phyloP scores from a whole-genome alignment of 495 filamentous ascomycete species.

The Lasiosphaeria hispida region DNA sequence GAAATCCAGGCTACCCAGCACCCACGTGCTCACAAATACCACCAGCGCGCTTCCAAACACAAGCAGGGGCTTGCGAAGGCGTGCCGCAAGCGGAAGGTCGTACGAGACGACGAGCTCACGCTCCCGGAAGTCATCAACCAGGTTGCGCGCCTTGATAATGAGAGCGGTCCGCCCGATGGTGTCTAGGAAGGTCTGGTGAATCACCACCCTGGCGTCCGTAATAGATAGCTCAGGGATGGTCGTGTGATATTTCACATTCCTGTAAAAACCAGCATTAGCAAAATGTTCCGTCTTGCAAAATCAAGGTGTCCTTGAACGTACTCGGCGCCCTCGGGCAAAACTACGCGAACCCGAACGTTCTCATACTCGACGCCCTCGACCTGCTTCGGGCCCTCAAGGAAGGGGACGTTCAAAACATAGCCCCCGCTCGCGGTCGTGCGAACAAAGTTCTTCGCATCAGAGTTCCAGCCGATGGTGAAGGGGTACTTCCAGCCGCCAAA shows the following conservation, averaged over 20 bases:
- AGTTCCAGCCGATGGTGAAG: conserved; percentile 94
- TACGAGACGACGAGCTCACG: conserved; percentile 85
- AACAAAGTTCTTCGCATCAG: conserved; percentile 72
- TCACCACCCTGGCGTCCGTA: conserved; percentile 49
- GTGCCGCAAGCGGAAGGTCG: conserved; percentile 72
- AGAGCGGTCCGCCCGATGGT: conserved; percentile 84
- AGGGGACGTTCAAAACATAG: conserved; percentile 91
- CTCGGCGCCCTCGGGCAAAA: conserved; percentile 88
- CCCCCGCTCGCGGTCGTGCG: conserved; percentile 60
- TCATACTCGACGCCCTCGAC: conserved; percentile 82
- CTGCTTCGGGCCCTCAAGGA: conserved; percentile 87
- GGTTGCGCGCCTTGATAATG: conserved; percentile 74
- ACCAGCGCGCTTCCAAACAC: conserved; percentile 70
- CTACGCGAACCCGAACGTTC: conserved; percentile 71
- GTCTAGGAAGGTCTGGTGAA: conserved; percentile 82
- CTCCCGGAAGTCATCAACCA: conserved; percentile 85
- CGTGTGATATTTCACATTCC: conserved; percentile 67
- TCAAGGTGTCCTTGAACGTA: conserved; percentile 48
- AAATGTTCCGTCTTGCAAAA: not conserved
- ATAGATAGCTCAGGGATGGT: conserved; percentile 58
- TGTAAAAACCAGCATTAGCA: conserved; percentile 26
- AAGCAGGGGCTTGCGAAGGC: conserved; percentile 80
- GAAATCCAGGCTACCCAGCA: conserved; percentile 70
- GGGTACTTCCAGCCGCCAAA: conserved; percentile 98
- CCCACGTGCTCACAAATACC: conserved; percentile 75